phyloP scores from a whole-genome alignment of 2,329 filamentous ascomycete species.

The Xylaria sp. region DNA sequence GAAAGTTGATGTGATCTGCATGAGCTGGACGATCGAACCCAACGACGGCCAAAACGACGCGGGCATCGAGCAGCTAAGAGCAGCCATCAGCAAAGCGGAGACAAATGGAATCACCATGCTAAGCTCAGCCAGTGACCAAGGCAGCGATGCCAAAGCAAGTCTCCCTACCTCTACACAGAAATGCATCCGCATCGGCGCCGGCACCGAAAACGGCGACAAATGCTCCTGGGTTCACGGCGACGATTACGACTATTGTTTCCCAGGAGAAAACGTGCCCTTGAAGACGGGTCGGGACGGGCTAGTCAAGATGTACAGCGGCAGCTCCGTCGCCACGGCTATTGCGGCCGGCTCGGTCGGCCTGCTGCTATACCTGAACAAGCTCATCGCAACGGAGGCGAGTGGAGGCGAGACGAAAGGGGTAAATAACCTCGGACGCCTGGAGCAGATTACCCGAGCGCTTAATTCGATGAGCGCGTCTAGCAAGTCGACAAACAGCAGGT shows the following conservation, averaged over 20 bases:
- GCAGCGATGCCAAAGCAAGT: not conserved
- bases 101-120: slow-evolving; percentile 51
- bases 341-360: not conserved
- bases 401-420: no score
- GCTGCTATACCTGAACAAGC: no score
- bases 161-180: not conserved
- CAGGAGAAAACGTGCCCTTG: not conserved
- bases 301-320: no score
- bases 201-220: not conserved
- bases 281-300: not conserved
- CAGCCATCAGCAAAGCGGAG: not conserved
- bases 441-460: no score
- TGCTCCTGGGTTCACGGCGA: not conserved
- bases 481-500: no score
- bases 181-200: slow-evolving; percentile 22
- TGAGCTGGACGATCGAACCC: slow-evolving; percentile 48
- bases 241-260: not conserved
- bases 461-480: no score
- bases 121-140: slow-evolving; percentile 51
- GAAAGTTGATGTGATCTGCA: slow-evolving; percentile 47
- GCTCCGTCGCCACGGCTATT: not conserved
- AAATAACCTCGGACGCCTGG: no score
- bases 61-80: slow-evolving; percentile 35
- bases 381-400: no score
- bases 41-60: slow-evolving; percentile 17